Conservation (phyloP, 495 filamentous ascomycete genomes). For the Podospora sp. region DNA sequence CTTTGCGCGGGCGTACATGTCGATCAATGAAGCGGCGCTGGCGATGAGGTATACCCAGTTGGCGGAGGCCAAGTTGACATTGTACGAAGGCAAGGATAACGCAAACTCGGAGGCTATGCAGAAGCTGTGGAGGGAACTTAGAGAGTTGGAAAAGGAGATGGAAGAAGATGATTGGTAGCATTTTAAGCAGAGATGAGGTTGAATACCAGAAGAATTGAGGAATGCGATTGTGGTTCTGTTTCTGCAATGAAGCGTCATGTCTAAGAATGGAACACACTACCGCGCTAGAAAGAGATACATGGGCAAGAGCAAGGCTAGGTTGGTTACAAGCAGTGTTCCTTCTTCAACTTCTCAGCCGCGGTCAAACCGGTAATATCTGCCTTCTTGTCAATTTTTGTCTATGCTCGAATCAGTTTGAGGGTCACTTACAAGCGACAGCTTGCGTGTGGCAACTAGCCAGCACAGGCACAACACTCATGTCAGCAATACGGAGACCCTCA, state of each 20-base stretch:
- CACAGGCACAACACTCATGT: conserved; percentile 68
- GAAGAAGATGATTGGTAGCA: conserved; percentile 11
- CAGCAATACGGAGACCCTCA: conserved; percentile 60
- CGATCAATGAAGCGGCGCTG: conserved; percentile 22
- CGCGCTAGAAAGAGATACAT: too few species aligned
- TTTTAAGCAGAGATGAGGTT: neutral
- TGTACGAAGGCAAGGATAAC: conserved; percentile 40
- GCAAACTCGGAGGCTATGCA: conserved; percentile 36
- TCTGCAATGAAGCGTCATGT: too few species aligned
- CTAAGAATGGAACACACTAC: neutral
- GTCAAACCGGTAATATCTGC: conserved; percentile 40
- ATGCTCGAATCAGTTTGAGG: neutral
- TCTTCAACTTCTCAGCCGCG: conserved; percentile 47
- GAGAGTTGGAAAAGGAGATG: conserved; percentile 13
- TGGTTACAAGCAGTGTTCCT: conserved; percentile 38
- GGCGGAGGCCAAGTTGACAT: conserved; percentile 35
- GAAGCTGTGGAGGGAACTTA: conserved; percentile 33
- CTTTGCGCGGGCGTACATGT: conserved; percentile 38
- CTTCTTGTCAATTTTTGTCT: neutral
- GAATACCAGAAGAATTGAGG: neutral
- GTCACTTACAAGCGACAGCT: conserved; percentile 35
- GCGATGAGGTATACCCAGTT: conserved; percentile 32
- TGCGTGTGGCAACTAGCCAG: conserved; percentile 44
- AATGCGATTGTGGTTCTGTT: too few species aligned
- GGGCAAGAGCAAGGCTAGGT: too few species aligned